A percentile compares a stretch with the other conserved stretches of the same genome.
Conservation (phyloP, 768 basidiomycete species). For the Leccinum subtestaceum region DNA sequence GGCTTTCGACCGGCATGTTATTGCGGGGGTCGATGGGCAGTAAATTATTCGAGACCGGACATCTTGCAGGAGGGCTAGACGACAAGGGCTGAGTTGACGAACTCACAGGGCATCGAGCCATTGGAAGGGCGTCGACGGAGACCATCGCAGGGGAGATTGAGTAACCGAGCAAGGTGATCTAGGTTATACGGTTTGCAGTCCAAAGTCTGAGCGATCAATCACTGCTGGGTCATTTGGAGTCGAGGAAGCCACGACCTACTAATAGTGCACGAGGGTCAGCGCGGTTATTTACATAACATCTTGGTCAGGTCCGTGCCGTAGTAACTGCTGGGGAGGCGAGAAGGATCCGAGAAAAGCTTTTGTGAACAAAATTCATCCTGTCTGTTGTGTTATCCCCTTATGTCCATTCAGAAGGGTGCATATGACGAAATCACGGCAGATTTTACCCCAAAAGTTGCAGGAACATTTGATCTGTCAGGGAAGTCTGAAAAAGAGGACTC, state of each 20-base stretch:
- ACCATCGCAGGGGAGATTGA: background rate
- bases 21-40: conserved; percentile 4
- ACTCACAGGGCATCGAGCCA: background rate
- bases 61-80: conserved; percentile 4
- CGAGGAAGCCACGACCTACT: background rate
- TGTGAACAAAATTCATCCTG: background rate
- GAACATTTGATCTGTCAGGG: background rate
- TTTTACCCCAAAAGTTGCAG: background rate
- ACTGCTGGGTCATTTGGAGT: background rate
- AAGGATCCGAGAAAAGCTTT: background rate
- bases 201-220: background rate
- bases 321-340: background rate
- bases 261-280: background rate
- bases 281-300: background rate
- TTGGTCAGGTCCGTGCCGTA: background rate
- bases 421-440: background rate
- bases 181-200: background rate
- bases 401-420: background rate
- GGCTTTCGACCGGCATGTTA: conserved; percentile 14
- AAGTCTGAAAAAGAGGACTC: background rate
- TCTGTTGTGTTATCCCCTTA: no score
- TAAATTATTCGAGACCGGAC: conserved; percentile 2
- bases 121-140: background rate
- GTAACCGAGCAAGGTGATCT: background rate
- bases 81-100: background rate